Evolutionary conservation across 805 yeast genomes (phyloP).

Genomic region (Barnettozyma vustinii): DNA sequence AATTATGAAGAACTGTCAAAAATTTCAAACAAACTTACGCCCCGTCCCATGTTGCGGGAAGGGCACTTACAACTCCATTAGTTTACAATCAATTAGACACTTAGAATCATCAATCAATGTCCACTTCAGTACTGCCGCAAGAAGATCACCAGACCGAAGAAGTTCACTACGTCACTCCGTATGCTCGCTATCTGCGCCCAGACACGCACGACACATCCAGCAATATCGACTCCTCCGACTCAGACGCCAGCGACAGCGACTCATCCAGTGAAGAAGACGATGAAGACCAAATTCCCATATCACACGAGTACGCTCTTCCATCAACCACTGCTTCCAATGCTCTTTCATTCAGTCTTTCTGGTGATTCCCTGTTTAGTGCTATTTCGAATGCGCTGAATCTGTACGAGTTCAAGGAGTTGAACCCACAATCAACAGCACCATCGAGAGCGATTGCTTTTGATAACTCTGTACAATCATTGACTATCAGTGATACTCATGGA

Average conservation of each 20-base stretch:
- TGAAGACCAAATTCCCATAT: constrained; percentile 28
- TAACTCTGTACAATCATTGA: constrained; percentile 7
- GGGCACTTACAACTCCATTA: too few relatives aligned
- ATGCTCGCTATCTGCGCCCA: background rate
- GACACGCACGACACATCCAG: background rate
- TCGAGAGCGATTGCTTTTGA: constrained; percentile 10
- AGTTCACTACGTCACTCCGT: background rate
- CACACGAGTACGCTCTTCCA: constrained; percentile 25
- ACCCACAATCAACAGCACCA: constrained; percentile 16
- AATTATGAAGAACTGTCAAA: too few relatives aligned
- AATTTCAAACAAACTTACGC: too few relatives aligned
- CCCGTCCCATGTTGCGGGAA: too few relatives aligned
- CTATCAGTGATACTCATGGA: constrained; percentile 1
- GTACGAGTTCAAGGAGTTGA: constrained; percentile 32
- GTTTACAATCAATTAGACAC: too few relatives aligned
- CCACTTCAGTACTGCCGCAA: background rate
- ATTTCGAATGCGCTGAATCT: constrained; percentile 22
- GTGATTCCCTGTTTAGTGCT: constrained; percentile 24
- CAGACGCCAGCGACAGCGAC: constrained; percentile 15
- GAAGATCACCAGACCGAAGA: background rate
- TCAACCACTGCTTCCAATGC: constrained; percentile 11
- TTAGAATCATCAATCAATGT: too few relatives aligned
- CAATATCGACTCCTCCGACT: constrained; percentile 2
- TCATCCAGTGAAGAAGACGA: constrained; percentile 25
- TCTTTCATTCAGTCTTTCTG: constrained; percentile 23